Conservation (phyloP, 495 filamentous ascomycete species). For the Penicillium argentinense region DNA sequence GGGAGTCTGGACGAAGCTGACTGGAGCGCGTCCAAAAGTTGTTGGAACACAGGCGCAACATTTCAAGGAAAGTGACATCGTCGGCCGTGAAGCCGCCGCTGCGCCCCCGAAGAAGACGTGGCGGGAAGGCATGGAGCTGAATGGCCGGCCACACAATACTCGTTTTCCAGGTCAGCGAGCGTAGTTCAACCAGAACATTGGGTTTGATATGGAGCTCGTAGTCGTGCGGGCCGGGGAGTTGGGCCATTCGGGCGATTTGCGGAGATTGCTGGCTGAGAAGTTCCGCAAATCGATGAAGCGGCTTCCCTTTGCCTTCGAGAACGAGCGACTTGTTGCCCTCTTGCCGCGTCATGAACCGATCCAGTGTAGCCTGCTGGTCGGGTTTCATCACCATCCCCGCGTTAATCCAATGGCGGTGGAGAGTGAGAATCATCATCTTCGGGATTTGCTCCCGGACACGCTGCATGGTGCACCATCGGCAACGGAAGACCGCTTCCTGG, state of each 20-base stretch:
- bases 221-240: conserved; percentile 1
- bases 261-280: background rate
- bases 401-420: conserved; percentile 36
- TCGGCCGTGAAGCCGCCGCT: conserved; percentile 11
- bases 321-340: conserved; percentile 2
- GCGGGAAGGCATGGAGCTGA: conserved; percentile 24
- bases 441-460: conserved; percentile 34
- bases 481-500: conserved; percentile 34
- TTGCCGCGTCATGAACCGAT: conserved; percentile 23
- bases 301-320: conserved; percentile 20
- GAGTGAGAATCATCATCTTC: conserved; percentile 30
- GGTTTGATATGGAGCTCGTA: conserved; percentile 28
- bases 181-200: conserved; percentile 19
- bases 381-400: conserved; percentile 26
- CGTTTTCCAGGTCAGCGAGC: background rate
- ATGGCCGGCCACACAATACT: conserved; percentile 15
- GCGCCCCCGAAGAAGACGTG: conserved; percentile 27
- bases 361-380: conserved; percentile 17
- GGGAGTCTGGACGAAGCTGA: background rate
- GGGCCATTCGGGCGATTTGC: background rate
- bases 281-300: background rate
- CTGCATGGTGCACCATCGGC: conserved; percentile 39
- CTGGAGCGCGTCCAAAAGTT: conserved; percentile 11
- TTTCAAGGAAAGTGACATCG: conserved; percentile 32
- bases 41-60: conserved; percentile 32